phyloP scores from a whole-genome alignment of 2,329 filamentous ascomycete genomes.

The Botryotinia globosa region DNA sequence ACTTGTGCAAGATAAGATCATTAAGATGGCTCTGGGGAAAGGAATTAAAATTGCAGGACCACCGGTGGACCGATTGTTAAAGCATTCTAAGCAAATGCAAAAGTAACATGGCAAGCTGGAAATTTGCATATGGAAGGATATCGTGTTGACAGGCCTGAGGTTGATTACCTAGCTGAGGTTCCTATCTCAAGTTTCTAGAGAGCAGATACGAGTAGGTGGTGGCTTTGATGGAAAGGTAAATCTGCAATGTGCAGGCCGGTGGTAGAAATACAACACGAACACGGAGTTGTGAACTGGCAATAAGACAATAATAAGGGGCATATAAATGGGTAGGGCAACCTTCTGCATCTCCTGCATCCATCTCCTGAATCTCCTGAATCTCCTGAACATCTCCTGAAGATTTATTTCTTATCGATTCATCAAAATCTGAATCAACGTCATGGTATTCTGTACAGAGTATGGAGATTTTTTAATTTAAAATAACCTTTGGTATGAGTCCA shows the following conservation, averaged over 20 bases:
- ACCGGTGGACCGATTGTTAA: too few species aligned
- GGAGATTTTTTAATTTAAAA: conserved; percentile 5
- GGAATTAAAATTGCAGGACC: neutral
- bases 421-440: conserved; percentile 12
- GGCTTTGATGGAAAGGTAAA: neutral
- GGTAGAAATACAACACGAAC: neutral
- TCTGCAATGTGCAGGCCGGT: neutral
- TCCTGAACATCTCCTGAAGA: neutral
- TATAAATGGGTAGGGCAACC: neutral
- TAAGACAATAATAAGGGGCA: neutral
- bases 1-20: neutral
- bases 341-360: neutral
- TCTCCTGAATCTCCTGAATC: neutral
- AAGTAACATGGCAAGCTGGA: neutral
- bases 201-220: neutral
- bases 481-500: neutral
- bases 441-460: neutral
- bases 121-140: neutral
- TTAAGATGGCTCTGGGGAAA: neutral
- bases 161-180: neutral
- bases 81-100: neutral
- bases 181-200: neutral
- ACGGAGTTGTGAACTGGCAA: neutral
- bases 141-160: neutral
- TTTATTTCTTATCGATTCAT: neutral